Conservation (phyloP, 176 grass and related monocot species). For the Thalia dealbata region DNA sequence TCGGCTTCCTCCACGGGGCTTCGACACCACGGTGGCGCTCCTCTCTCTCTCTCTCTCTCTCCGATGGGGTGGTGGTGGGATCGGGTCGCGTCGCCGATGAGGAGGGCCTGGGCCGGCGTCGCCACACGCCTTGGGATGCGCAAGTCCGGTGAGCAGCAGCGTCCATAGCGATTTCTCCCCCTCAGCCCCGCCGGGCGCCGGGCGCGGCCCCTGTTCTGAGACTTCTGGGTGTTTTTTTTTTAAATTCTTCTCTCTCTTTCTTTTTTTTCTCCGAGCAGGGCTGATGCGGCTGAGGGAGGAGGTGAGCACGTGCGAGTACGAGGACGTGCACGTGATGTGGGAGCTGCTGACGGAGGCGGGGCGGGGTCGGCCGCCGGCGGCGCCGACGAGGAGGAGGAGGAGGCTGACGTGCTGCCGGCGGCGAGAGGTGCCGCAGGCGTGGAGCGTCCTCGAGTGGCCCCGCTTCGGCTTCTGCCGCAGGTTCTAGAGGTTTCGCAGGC, state of each 20-base stretch:
- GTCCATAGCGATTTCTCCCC: no score
- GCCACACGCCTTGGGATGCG: conserved; percentile 70
- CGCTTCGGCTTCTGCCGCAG: conserved; percentile 44
- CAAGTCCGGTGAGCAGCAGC: conserved; percentile 46
- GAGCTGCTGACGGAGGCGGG: conserved; percentile 62
- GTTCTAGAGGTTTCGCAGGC: conserved; percentile 28
- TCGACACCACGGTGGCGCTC: no score
- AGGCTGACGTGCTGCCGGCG: no score
- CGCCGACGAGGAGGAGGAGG: conserved; percentile 12
- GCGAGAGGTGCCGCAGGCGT: neutral
- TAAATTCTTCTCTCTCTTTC: conserved; percentile 9
- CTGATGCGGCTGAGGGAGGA: conserved; percentile 78
- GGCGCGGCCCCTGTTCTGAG: no score
- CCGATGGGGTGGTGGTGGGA: conserved; percentile 51
- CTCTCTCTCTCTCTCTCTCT: neutral
- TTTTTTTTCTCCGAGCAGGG: conserved; percentile 30
- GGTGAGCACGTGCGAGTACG: conserved; percentile 98
- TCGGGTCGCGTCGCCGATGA: conserved; percentile 58
- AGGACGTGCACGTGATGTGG: conserved; percentile 97
- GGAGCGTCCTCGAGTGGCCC: conserved; percentile 22
- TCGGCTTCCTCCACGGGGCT: no score
- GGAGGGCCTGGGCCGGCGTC: conserved; percentile 65
- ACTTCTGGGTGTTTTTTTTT: no score
- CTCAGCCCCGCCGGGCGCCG: no score
- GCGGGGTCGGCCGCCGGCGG: conserved; percentile 15